These are phyloP conservation scores for Neurospora intermedia DNA, from an alignment of 495 filamentous ascomycete genomes.

Conservation along the genomic window DNA sequence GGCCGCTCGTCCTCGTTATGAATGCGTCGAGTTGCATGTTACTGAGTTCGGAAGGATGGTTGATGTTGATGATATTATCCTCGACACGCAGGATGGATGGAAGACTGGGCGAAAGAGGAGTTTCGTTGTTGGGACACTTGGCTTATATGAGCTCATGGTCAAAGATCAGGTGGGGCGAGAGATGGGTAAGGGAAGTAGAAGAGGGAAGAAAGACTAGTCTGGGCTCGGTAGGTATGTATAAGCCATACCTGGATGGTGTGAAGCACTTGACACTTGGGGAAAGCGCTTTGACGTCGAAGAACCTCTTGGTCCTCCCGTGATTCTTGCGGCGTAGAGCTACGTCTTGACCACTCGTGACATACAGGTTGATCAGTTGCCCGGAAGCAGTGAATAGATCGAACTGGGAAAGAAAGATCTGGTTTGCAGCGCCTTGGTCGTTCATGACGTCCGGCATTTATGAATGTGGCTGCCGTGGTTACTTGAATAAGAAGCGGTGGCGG, in stretches of 20 bases:
- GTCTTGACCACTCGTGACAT: neutral
- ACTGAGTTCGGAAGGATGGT: neutral
- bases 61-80: neutral
- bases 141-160: neutral
- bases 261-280: conserved; percentile 61
- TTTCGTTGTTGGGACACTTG: neutral
- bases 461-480: neutral
- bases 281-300: conserved; percentile 54
- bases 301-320: conserved; percentile 49
- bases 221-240: neutral
- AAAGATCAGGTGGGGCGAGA: neutral
- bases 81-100: neutral
- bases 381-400: conserved; percentile 15
- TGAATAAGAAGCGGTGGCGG: neutral
- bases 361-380: neutral
- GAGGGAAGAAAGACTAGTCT: neutral
- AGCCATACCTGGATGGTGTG: conserved; percentile 36
- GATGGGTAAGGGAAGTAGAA: neutral
- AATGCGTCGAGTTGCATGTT: conserved; percentile 19
- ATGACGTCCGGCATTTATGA: neutral
- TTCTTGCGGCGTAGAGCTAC: neutral
- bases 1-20: conserved; percentile 12
- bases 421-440: neutral
- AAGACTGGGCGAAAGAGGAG: neutral
- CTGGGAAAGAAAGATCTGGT: conserved; percentile 6